Base-by-base conservation (phyloP, 1,284 basidiomycete genomes). In the Paramarasmius palmivorus region DNA sequence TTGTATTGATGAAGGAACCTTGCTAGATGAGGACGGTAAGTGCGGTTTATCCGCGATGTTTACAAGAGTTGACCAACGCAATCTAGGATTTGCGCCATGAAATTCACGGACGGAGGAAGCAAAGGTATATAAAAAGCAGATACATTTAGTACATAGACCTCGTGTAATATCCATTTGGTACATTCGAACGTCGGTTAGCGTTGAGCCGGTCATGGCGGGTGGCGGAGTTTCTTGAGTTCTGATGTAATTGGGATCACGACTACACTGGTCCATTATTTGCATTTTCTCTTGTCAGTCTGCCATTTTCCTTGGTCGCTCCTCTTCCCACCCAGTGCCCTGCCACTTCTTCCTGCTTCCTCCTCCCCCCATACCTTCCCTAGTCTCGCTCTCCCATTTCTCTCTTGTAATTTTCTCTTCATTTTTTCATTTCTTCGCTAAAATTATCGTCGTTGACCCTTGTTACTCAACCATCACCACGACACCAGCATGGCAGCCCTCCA, bases 11-110 rank as follows among this genome's bases (percentile, higher is more conserved):
- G 91, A 95, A 65, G 81, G 77, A 44, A 92, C 90, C 0, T 67
- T 94, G 37, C 74, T 94, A 49, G 84, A 93, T 63, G 93, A 95
- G 68, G 88, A 86, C 54, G 86, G 87, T 84, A 58, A 69, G 78
- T 71, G 37, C 10, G 34, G 34, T 12, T 22, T 34, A n/a, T 48
- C n/a, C 29, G 34, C 7, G 22, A 8, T 42, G n/a, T 35, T 15
- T 15, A 44, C 19, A 41, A 15, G 41, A 32, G 26, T 22, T 42
- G 2, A 40, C 32, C 35, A 15, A 37, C 38, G 9, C 26, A 15
- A 36, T 48, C 34, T 44, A 57, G 58, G 57, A 41, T 59, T 59
- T 53, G 52, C 39, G 29, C 58, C 58, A 20, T 57, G 47, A 51
- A 34, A 19, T 9, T 48, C 37, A 6, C 10, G 19, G 7, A 9